These are phyloP conservation scores for Lagerstroemia speciosa DNA, from an alignment of 345 rosid species.

Conservation along the genomic window DNA sequence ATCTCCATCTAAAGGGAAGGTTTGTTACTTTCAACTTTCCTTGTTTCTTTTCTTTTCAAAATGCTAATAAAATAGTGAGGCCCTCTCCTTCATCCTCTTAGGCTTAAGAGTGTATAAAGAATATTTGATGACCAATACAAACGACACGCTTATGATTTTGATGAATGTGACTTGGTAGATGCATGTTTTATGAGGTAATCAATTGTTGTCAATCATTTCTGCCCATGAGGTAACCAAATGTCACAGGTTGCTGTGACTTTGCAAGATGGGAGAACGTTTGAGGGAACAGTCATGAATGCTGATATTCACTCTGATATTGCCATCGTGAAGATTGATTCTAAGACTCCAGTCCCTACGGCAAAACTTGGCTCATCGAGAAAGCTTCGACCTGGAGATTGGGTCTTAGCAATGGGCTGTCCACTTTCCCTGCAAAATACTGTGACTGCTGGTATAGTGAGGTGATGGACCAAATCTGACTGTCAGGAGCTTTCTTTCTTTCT, in stretches of 20 bases:
- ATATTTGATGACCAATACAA: not conserved
- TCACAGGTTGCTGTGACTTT: constrained; percentile 79
- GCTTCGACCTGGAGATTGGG: constrained; percentile 98
- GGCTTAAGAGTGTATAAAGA: not conserved
- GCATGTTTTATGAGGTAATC: not conserved
- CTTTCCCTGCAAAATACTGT: constrained; percentile 85
- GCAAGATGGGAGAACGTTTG: constrained; percentile 89
- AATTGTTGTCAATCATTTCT: not conserved
- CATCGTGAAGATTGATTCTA: constrained; percentile 72
- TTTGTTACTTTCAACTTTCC: constrained; percentile 17
- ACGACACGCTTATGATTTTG: not conserved
- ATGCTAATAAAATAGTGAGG: not conserved
- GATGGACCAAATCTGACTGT: no score
- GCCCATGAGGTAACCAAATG: not conserved
- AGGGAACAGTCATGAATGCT: constrained; percentile 67
- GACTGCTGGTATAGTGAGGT: constrained; percentile 96
- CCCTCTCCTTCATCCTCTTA: not conserved
- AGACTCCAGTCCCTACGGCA: constrained; percentile 71
- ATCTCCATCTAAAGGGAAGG: constrained; percentile 55
- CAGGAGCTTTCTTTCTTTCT: not conserved
- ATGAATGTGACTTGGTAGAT: not conserved
- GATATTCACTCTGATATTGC: constrained; percentile 96
- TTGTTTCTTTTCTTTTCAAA: not conserved
- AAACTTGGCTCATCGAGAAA: constrained; percentile 75
- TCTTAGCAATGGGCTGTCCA: constrained; percentile 89